Conservation (phyloP, 208 protist species). For the Vickermania spadyakhi region DNA sequence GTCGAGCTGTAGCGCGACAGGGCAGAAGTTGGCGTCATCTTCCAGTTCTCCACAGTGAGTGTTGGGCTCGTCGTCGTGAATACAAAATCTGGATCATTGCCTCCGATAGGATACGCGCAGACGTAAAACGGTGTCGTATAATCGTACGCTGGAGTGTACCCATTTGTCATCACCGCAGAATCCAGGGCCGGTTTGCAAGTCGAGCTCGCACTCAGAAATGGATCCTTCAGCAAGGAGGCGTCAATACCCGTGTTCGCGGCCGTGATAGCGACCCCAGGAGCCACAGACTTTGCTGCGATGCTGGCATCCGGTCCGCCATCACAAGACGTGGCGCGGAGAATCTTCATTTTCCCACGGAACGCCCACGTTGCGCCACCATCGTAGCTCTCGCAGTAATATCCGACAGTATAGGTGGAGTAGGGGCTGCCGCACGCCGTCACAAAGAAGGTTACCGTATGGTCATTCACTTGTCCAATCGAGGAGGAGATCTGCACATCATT, state of each 20-base stretch:
- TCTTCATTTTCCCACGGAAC: slow-evolving; percentile 25
- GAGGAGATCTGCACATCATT: too few relatives aligned
- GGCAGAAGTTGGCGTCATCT: slow-evolving; percentile 19
- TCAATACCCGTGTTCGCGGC: slow-evolving; percentile 45
- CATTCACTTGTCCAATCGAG: too few relatives aligned
- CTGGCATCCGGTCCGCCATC: slow-evolving; percentile 13
- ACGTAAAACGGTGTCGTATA: slow-evolving; percentile 40
- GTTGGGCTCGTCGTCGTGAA: slow-evolving; percentile 45
- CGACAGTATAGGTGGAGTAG: slow-evolving; percentile 10
- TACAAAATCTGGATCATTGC: slow-evolving; percentile 14
- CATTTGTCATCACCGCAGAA: slow-evolving; percentile 11
- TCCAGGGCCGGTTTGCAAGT: slow-evolving; percentile 18
- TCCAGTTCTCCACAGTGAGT: slow-evolving; percentile 35
- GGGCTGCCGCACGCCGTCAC: slow-evolving; percentile 21
- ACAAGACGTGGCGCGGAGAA: slow-evolving; percentile 35
- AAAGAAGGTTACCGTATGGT: too few relatives aligned
- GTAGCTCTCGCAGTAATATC: slow-evolving; percentile 59
- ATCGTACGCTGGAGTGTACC: slow-evolving; percentile 29
- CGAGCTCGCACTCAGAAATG: slow-evolving; percentile 18
- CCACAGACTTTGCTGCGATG: slow-evolving; percentile 19
- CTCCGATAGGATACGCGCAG: slow-evolving; percentile 17
- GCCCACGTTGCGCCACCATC: slow-evolving; percentile 18
- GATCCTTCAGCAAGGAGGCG: slow-evolving; percentile 15
- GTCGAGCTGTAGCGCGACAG: slow-evolving; percentile 25
- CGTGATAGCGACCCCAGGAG: slow-evolving; percentile 22